A percentile compares a stretch with the other conserved stretches of the same genome.
Evolutionary conservation across 75 land plant species (phyloP).

Genomic region (Selaginella moellendorffii): DNA sequence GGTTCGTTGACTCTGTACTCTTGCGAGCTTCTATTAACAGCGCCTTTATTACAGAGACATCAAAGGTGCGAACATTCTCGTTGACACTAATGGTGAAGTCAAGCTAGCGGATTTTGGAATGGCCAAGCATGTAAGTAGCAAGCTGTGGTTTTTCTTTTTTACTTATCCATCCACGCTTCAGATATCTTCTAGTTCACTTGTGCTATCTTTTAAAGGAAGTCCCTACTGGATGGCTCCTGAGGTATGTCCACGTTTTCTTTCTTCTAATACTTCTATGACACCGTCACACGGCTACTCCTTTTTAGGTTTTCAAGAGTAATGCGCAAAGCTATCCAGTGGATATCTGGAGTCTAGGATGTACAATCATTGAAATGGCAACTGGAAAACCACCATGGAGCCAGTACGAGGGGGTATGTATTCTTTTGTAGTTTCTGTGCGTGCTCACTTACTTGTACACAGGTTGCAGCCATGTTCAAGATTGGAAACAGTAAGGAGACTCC

Average conservation of each 20-base stretch:
- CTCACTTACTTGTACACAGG: conserved; percentile 16
- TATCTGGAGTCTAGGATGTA: conserved; percentile 99
- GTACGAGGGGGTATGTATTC: conserved; percentile 64
- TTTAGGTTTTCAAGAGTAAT: background rate
- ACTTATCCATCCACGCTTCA: conserved; percentile 19
- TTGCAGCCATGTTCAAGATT: conserved; percentile 84
- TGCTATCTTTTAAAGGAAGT: conserved; percentile 64
- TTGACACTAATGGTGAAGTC: conserved; percentile 70
- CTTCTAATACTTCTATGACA: too few relatives aligned
- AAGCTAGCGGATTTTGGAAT: conserved; percentile 91
- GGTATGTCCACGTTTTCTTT: conserved; percentile 22
- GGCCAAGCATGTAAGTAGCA: conserved; percentile 66
- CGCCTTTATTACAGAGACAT: conserved; percentile 45
- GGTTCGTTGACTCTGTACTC: conserved; percentile 20
- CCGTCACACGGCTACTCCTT: too few relatives aligned
- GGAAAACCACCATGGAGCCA: conserved; percentile 95
- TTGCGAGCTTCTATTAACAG: background rate
- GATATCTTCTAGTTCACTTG: conserved; percentile 42
- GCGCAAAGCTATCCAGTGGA: conserved; percentile 37
- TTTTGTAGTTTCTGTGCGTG: background rate
- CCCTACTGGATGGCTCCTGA: conserved; percentile 99
- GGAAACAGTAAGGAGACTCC: conserved; percentile 79
- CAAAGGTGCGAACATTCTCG: conserved; percentile 82
- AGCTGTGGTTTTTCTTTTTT: background rate
- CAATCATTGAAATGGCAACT: conserved; percentile 94